phyloP scores from a whole-genome alignment of 495 filamentous ascomycete genomes.

The Lasiosphaeriaceae sp. region DNA sequence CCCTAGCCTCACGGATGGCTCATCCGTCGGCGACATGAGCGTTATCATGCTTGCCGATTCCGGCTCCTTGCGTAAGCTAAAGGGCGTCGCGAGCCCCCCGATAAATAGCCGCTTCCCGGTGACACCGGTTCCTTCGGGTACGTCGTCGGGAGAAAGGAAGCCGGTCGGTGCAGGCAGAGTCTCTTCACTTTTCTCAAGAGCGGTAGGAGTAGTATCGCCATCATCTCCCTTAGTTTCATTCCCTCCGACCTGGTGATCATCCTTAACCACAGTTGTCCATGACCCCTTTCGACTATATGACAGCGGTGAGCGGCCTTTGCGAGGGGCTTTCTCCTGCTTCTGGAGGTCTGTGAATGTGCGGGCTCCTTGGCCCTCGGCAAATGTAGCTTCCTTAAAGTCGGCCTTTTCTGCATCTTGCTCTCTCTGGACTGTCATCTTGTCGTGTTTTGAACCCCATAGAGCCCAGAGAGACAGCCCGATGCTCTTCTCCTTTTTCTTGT shows the following conservation, averaged over 20 bases:
- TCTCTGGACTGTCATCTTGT: slow-evolving; percentile 62
- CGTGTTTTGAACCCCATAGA: slow-evolving; percentile 81
- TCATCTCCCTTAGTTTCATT: slow-evolving; percentile 18
- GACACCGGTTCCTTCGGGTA: slow-evolving; percentile 31
- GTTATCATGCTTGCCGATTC: slow-evolving; percentile 55
- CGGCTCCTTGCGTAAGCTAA: slow-evolving; percentile 40
- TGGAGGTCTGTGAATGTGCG: slow-evolving; percentile 33
- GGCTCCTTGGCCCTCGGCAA: slow-evolving; percentile 31
- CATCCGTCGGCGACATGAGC: slow-evolving; percentile 32
- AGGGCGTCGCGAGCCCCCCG: slow-evolving; percentile 49
- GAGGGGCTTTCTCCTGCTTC: slow-evolving; percentile 21
- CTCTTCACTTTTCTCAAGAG: slow-evolving; percentile 19
- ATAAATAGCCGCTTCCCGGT: slow-evolving; percentile 46
- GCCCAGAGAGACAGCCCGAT: slow-evolving; percentile 80
- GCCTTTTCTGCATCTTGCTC: slow-evolving; percentile 40
- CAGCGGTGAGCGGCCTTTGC: neutral
- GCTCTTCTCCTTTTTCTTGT: slow-evolving; percentile 55
- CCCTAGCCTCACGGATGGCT: slow-evolving; percentile 7
- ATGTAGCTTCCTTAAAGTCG: slow-evolving; percentile 21
- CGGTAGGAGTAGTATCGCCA: slow-evolving; percentile 27
- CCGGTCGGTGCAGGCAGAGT: slow-evolving; percentile 2
- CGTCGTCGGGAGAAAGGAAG: slow-evolving; percentile 18
- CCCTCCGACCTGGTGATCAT: slow-evolving; percentile 35
- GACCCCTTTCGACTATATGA: slow-evolving; percentile 15
- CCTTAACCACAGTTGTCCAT: slow-evolving; percentile 35